Evolutionary conservation across 1,284 basidiomycete species (phyloP).

Genomic region (Mycena sp.): DNA sequence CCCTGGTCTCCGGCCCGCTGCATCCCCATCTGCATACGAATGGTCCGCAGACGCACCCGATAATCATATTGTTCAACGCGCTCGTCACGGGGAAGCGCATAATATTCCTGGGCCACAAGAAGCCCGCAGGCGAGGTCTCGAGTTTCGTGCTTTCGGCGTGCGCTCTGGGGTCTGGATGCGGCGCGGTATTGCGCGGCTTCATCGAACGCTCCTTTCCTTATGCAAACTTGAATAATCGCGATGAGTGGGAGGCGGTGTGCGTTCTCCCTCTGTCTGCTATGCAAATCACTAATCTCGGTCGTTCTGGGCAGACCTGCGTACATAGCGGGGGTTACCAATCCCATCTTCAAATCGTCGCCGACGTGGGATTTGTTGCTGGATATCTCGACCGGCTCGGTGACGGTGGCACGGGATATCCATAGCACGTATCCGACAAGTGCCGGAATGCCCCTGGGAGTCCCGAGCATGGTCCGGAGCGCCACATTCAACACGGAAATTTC

Average conservation of each 20-base stretch:
- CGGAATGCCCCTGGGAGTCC: constrained; percentile 42
- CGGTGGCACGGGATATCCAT: constrained; percentile 78
- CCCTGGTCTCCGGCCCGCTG: constrained; percentile 69
- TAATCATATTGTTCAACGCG: constrained; percentile 90
- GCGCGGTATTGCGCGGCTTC: constrained; percentile 78
- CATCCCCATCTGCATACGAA: constrained; percentile 89
- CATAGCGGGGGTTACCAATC: constrained; percentile 91
- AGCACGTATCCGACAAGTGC: constrained; percentile 53
- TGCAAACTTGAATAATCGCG: constrained; percentile 80
- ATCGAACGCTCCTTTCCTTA: constrained; percentile 87
- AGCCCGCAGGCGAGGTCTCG: constrained; percentile 81
- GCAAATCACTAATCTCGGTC: constrained; percentile 5
- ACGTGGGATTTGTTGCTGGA: constrained; percentile 90
- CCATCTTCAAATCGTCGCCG: constrained; percentile 82
- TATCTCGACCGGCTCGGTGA: constrained; percentile 79
- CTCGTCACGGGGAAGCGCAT: constrained; percentile 88
- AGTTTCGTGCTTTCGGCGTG: constrained; percentile 87
- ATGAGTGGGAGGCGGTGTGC: constrained; percentile 81
- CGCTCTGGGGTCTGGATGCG: constrained; percentile 84
- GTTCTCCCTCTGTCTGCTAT: constrained; percentile 35
- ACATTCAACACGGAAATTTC: constrained; percentile 60
- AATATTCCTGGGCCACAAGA: constrained; percentile 84
- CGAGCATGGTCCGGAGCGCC: constrained; percentile 52
- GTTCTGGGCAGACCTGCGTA: constrained; percentile 71
- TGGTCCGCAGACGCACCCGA: constrained; percentile 81